These are phyloP conservation scores for Glarea lozoyensis DNA, from an alignment of 495 filamentous ascomycete species.

Conservation along the genomic window DNA sequence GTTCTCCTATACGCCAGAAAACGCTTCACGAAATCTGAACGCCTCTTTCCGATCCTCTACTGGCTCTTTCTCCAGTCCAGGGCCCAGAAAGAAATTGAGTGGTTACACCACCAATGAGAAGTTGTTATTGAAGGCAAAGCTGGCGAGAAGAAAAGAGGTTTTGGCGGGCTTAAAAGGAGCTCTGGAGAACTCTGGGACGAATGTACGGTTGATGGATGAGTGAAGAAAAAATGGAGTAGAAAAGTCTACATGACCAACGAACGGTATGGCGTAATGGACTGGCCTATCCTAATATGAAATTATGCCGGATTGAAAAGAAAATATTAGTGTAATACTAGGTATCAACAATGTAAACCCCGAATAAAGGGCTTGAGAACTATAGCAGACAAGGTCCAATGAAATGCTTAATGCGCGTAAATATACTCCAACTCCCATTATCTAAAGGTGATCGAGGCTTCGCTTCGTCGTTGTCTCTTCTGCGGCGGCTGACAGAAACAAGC, in stretches of 20 bases:
- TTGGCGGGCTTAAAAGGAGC: slow-evolving; percentile 32
- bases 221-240: slow-evolving; percentile 1
- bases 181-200: slow-evolving; percentile 26
- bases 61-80: slow-evolving; percentile 21
- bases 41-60: slow-evolving; percentile 20
- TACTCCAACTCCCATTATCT: no score
- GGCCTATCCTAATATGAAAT: no score
- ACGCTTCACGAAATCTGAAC: slow-evolving; percentile 13
- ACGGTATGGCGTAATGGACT: no score
- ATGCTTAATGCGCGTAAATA: no score
- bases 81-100: slow-evolving; percentile 44
- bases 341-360: no score
- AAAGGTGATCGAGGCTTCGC: no score
- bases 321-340: no score
- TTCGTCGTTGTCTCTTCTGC: no score
- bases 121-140: slow-evolving; percentile 40
- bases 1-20: slow-evolving; percentile 30
- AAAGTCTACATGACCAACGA: not conserved
- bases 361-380: no score
- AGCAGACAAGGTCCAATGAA: no score
- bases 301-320: no score
- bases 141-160: slow-evolving; percentile 43
- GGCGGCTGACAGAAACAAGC: no score
- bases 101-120: slow-evolving; percentile 44
- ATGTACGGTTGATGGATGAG: slow-evolving; percentile 20